Percentiles rank a stretch among this genome's conserved stretches.
Conservation (phyloP, 371 early-diverging fungal genomes). For the Mortierella sp. region DNA sequence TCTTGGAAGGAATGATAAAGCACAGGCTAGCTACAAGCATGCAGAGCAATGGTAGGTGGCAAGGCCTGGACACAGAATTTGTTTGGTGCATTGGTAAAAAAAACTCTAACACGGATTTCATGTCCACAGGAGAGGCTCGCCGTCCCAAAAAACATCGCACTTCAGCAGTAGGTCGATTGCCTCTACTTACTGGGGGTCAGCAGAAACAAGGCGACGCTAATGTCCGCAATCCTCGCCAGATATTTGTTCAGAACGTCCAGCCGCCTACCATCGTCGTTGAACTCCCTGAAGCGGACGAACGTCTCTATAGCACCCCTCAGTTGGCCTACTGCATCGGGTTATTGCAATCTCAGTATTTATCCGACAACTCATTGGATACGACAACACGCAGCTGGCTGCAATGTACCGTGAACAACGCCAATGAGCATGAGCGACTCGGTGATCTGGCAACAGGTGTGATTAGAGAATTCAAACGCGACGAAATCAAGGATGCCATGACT, state of each 20-base stretch:
- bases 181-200: no score
- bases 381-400: not conserved
- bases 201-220: not conserved
- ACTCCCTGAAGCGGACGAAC: not conserved
- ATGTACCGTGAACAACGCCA: not conserved
- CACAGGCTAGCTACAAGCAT: not conserved
- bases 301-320: not conserved
- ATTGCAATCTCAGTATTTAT: not conserved
- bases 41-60: not conserved
- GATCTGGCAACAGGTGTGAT: not conserved
- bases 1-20: not conserved
- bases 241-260: not conserved
- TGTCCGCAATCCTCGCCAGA: not conserved
- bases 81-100: not conserved
- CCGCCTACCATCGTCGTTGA: not conserved
- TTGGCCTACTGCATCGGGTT: conserved; percentile 4
- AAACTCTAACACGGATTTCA: not conserved
- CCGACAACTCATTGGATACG: not conserved
- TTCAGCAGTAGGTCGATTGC: no score
- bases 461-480: conserved; percentile 1
- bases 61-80: not conserved
- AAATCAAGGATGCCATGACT: conserved; percentile 2
- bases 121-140: no score
- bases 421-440: conserved; percentile 1
- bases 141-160: no score